phyloP scores from a whole-genome alignment of 1,284 basidiomycete species.

The Marasmius tenuissimus region DNA sequence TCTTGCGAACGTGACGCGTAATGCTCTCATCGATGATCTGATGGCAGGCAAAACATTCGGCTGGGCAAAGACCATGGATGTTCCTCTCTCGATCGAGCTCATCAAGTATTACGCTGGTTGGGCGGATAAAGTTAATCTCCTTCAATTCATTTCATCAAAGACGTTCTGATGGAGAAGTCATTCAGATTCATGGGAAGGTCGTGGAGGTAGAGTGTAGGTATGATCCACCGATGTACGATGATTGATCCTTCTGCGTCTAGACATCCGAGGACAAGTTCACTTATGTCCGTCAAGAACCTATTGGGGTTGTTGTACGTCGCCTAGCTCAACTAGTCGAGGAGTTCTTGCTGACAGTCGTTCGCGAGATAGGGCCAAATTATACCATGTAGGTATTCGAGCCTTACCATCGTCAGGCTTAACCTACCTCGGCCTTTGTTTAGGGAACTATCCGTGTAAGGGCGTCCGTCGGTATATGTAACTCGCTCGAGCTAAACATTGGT shows the following conservation, averaged over 20 bases:
- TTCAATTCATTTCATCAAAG: no score
- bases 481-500: conserved; percentile 36
- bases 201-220: conserved; percentile 42
- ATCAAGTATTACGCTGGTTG: conserved; percentile 49
- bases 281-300: conserved; percentile 86
- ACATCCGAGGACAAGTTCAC: conserved; percentile 62
- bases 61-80: conserved; percentile 54
- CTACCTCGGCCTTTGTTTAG: conserved; percentile 49
- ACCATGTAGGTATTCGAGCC: conserved; percentile 46
- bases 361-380: conserved; percentile 62
- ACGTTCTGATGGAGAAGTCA: conserved; percentile 30
- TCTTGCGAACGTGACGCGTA: background rate
- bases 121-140: conserved; percentile 49
- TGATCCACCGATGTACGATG: background rate
- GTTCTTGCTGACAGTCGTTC: background rate
- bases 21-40: background rate
- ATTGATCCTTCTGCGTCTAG: conserved; percentile 23
- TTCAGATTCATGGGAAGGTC: conserved; percentile 53
- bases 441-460: conserved; percentile 25
- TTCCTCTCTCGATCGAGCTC: conserved; percentile 42
- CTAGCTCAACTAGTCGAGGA: background rate
- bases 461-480: background rate
- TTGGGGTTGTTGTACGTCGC: conserved; percentile 67
- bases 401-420: conserved; percentile 27
- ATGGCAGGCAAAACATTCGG: conserved; percentile 47